Percentiles rank a stretch among this genome's conserved stretches.
phyloP scores from a whole-genome alignment of 2,329 filamentous ascomycete genomes.

The Diaporthe capsici region DNA sequence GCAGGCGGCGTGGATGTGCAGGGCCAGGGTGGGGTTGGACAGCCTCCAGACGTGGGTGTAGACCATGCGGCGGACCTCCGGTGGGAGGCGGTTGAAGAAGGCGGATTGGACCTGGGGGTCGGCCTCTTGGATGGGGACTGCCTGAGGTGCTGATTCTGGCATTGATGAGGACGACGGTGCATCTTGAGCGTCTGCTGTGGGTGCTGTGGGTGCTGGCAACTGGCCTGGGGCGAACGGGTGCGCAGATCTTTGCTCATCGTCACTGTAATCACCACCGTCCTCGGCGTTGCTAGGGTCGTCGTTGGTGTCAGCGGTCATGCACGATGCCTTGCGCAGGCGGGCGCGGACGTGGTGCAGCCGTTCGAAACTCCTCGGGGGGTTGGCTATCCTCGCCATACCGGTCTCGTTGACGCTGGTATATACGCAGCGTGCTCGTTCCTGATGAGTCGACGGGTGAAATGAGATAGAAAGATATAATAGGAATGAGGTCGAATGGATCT shows the following conservation, averaged over 20 bases:
- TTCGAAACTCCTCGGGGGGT: conserved; percentile 16
- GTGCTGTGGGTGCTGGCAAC: neutral
- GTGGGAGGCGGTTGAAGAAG: conserved; percentile 43
- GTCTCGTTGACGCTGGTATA: neutral
- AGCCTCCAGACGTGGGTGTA: conserved; percentile 40
- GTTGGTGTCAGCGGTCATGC: conserved; percentile 21
- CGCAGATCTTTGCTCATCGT: neutral
- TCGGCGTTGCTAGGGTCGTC: neutral
- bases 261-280: neutral
- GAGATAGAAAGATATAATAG: neutral
- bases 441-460: neutral
- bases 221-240: neutral
- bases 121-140: neutral
- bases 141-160: neutral
- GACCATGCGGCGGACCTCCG: conserved; percentile 42
- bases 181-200: neutral
- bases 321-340: conserved; percentile 39
- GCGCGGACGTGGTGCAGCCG: conserved; percentile 38
- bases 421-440: neutral
- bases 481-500: neutral
- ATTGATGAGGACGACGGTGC: neutral
- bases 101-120: conserved; percentile 42
- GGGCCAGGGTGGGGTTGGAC: conserved; percentile 34
- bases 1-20: conserved; percentile 39
- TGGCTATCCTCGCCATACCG: conserved; percentile 16